Percentiles rank a stretch among this genome's conserved stretches.
phyloP scores from a whole-genome alignment of 139 green algal species.

The Picochlorum costavermella region DNA sequence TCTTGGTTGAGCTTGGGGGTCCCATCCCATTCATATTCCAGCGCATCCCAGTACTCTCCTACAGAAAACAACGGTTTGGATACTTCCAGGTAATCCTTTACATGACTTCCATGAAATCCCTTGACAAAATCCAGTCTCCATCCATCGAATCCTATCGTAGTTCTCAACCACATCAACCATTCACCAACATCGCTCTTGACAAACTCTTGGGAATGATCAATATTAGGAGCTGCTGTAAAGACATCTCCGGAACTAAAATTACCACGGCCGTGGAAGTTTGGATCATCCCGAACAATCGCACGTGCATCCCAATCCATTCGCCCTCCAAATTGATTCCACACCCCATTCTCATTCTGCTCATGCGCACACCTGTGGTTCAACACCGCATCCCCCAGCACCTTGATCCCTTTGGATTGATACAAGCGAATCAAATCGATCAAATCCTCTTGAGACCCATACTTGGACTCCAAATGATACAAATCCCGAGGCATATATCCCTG shows the following conservation, averaged over 20 bases:
- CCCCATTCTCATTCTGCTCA: constrained; percentile 54
- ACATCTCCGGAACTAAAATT: constrained; percentile 70
- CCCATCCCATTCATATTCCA: constrained; percentile 78
- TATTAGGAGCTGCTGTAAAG: constrained; percentile 88
- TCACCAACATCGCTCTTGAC: constrained; percentile 69
- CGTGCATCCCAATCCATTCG: constrained; percentile 76
- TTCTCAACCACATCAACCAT: constrained; percentile 80
- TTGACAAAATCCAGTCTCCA: constrained; percentile 95
- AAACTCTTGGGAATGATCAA: constrained; percentile 76
- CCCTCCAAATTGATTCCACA: constrained; percentile 77
- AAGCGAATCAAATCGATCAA: constrained; percentile 41
- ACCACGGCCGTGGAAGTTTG: constrained; percentile 71
- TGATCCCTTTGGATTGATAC: constrained; percentile 60
- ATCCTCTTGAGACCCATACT: constrained; percentile 66
- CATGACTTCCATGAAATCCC: constrained; percentile 43
- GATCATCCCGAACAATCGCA: constrained; percentile 73
- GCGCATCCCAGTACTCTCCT: constrained; percentile 80
- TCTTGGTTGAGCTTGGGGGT: constrained; percentile 94
- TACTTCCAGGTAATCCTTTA: constrained; percentile 73
- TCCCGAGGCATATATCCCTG: constrained; percentile 82
- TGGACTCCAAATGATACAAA: constrained; percentile 68
- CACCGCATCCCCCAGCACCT: constrained; percentile 85
- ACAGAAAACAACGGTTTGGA: constrained; percentile 76
- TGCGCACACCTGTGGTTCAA: constrained; percentile 87
- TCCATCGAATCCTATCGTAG: constrained; percentile 84